Conservation (phyloP, 2,329 filamentous ascomycete species). For the Alternaria rosae region DNA sequence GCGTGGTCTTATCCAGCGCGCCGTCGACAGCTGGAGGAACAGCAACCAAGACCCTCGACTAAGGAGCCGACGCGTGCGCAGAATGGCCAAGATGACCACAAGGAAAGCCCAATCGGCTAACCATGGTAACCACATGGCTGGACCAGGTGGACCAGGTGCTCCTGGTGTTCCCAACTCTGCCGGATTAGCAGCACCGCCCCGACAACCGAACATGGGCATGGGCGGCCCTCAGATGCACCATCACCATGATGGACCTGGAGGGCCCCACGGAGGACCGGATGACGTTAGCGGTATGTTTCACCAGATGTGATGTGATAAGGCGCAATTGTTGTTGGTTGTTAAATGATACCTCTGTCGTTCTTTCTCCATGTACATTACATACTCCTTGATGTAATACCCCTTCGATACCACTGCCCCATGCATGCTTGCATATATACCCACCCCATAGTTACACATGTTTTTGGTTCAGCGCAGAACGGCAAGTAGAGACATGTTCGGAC, state of each 20-base stretch:
- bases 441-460: constrained; percentile 34
- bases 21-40: constrained; percentile 98
- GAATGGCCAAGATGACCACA: constrained; percentile 95
- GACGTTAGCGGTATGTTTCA: constrained; percentile 98
- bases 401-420: constrained; percentile 48
- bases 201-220: constrained; percentile 74
- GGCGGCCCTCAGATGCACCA: constrained; percentile 70
- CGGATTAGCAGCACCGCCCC: constrained; percentile 64
- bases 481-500: constrained; percentile 32
- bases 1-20: constrained; percentile 92
- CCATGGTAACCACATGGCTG: constrained; percentile 70
- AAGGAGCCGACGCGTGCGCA: constrained; percentile 87
- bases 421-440: constrained; percentile 38
- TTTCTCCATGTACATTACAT: constrained; percentile 53
- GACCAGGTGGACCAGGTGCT: constrained; percentile 66
- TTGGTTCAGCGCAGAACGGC: constrained; percentile 34
- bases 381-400: constrained; percentile 54
- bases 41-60: constrained; percentile 95
- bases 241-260: constrained; percentile 76
- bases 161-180: constrained; percentile 70
- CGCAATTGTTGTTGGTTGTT: constrained; percentile 46
- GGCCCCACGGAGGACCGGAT: constrained; percentile 71
- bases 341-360: constrained; percentile 54
- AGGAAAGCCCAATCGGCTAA: constrained; percentile 73
- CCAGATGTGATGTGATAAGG: constrained; percentile 72